Evolutionary conservation across 371 early-diverging fungal genomes (phyloP), one percentile per base, ranked within the genome.

Genomic region (Saksenaea vasiformis): DNA sequence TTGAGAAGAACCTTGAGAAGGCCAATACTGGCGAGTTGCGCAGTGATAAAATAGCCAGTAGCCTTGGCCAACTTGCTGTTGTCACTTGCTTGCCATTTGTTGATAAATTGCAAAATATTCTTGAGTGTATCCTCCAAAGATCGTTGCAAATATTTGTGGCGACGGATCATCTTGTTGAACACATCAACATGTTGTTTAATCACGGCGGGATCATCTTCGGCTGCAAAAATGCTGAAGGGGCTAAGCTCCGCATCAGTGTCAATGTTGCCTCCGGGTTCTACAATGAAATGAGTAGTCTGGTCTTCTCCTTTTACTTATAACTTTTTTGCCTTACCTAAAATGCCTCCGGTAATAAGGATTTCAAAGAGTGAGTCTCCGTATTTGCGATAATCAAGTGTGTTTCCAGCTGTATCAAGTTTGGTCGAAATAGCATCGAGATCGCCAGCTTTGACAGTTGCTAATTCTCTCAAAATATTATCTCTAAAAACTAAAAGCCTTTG

Each of bases 321-420:
- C 34, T 17, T 2, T 63, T 34, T 57, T 44, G 39, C 62, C 74
- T 69, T 83, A 91, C 93, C 92, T 67, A 92, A 79, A 61, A 95
- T 87, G 67, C 95, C 95, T 61, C 97, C 97, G 61, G 91, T 88
- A 67, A 95, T 87, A 70, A 95, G 80, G 58, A 95, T 79, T 84
- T 96, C 97, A 77, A 95, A 96, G 65, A 96, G 86, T 35, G 92
- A 83, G 69, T 96, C 97, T 64, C 90, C 93, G 91, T 96, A 96
- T 72, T 93, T 90, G 74, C 93, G 91, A 83, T 92, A 94, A 69
- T 95, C 96, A 69, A 95, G 89, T 67, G 91, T 92, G 67, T 91
- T 91, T 61, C 91, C 94, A 58, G 90, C 89, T 34, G 73, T 71
- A 79, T 96, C 96, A 66, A 96, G 87, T 66, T 85, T 84, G 69